A percentile compares a stretch with the other conserved stretches of the same genome.
Conservation (phyloP, 305 asterid genomes). For the Salvia sclarea region DNA sequence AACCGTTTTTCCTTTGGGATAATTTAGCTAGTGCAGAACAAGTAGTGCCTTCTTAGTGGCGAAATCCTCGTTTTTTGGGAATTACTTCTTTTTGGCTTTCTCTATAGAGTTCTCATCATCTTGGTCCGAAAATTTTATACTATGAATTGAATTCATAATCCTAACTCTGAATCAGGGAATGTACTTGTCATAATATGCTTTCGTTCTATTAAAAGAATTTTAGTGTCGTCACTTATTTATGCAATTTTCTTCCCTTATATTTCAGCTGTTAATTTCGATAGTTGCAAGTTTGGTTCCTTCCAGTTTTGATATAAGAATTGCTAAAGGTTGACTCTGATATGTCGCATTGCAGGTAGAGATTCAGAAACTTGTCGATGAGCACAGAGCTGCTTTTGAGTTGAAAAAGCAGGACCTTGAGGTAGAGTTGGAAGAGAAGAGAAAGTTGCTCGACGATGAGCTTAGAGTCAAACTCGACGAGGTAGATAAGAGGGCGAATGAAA, state of each 20-base stretch:
- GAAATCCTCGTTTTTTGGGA: not conserved
- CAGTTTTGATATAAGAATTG: not conserved
- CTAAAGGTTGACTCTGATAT: slow-evolving; percentile 20
- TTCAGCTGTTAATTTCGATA: not conserved
- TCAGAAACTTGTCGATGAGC: slow-evolving; percentile 70
- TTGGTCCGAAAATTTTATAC: not conserved
- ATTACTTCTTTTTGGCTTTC: not conserved
- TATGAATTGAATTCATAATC: not conserved
- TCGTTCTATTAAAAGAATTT: not conserved
- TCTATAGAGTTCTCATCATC: not conserved
- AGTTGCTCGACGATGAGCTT: slow-evolving; percentile 57
- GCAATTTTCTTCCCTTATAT: not conserved
- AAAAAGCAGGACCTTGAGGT: slow-evolving; percentile 60
- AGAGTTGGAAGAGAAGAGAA: slow-evolving; percentile 60
- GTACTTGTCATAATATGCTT: not conserved
- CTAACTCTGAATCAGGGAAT: not conserved
- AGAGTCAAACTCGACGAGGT: slow-evolving; percentile 49
- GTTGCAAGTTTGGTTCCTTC: not conserved
- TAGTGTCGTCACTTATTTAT: not conserved
- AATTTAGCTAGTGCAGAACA: too few relatives aligned
- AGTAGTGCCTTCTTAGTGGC: slow-evolving; percentile 15
- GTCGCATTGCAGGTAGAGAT: slow-evolving; percentile 65
- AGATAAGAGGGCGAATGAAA: slow-evolving; percentile 57
- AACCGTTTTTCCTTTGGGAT: slow-evolving; percentile 25
- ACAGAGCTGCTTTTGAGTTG: slow-evolving; percentile 48